Evolutionary conservation across 2,329 filamentous ascomycete species (phyloP).

Genomic region (Periconia macrospinosa): DNA sequence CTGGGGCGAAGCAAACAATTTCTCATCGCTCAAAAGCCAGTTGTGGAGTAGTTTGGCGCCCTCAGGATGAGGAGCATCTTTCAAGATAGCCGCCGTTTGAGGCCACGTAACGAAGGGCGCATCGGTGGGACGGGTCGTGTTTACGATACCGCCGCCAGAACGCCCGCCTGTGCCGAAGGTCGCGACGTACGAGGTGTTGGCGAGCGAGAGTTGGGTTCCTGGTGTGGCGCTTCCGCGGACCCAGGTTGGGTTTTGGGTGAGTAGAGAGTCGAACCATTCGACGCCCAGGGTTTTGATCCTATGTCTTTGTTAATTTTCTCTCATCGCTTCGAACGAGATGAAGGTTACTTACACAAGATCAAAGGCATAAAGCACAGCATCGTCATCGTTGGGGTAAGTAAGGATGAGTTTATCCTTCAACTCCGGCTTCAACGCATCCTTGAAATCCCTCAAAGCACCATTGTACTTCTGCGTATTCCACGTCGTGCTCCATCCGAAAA

Average conservation of each 20-base stretch:
- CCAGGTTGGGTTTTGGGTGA: slow-evolving; percentile 56
- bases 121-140: slow-evolving; percentile 35
- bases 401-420: slow-evolving; percentile 58
- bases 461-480: slow-evolving; percentile 39
- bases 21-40: slow-evolving; percentile 50
- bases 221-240: slow-evolving; percentile 56
- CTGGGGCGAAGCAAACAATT: slow-evolving; percentile 33
- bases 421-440: slow-evolving; percentile 51
- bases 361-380: slow-evolving; percentile 57
- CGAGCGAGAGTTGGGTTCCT: slow-evolving; percentile 31
- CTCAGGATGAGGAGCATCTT: slow-evolving; percentile 54
- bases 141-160: background rate
- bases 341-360: slow-evolving; percentile 45
- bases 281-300: slow-evolving; percentile 44
- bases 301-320: slow-evolving; percentile 1
- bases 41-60: slow-evolving; percentile 55
- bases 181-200: slow-evolving; percentile 22
- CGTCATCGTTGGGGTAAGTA: slow-evolving; percentile 62
- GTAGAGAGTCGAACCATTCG: slow-evolving; percentile 52
- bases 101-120: slow-evolving; percentile 53
- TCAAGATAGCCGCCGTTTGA: slow-evolving; percentile 53
- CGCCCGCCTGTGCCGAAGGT: slow-evolving; percentile 17
- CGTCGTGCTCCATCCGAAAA: slow-evolving; percentile 43
- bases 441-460: slow-evolving; percentile 42
- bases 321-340: background rate